Evolutionary conservation across 2,329 filamentous ascomycete genomes (phyloP).

Genomic region (Fusarium denticulatum): DNA sequence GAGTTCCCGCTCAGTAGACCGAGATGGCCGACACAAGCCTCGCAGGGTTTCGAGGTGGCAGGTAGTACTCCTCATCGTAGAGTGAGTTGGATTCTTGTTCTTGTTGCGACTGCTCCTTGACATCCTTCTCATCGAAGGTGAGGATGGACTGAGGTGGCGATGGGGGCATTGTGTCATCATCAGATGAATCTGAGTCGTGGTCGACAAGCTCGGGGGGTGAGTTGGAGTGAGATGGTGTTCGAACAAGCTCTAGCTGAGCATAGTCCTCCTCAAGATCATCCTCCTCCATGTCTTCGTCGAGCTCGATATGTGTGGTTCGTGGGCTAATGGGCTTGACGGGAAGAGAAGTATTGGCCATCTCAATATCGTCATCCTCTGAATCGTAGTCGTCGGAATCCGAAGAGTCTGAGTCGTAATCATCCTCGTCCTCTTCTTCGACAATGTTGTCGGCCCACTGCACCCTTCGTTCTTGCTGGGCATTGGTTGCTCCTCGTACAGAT

Average conservation of each 20-base stretch:
- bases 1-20: conserved; percentile 58
- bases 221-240: conserved; percentile 72
- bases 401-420: conserved; percentile 73
- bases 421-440: conserved; percentile 77
- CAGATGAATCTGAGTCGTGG: conserved; percentile 75
- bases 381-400: conserved; percentile 62
- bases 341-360: conserved; percentile 61
- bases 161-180: conserved; percentile 81
- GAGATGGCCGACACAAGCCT: conserved; percentile 65
- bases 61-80: conserved; percentile 65
- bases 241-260: conserved; percentile 72
- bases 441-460: conserved; percentile 88
- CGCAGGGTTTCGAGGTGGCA: conserved; percentile 61
- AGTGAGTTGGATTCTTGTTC: conserved; percentile 53
- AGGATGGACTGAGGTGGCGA: conserved; percentile 70
- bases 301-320: conserved; percentile 49
- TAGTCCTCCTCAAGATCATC: conserved; percentile 72
- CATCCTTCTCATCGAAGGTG: conserved; percentile 68
- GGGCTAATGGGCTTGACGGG: conserved; percentile 54
- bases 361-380: conserved; percentile 66
- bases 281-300: conserved; percentile 58
- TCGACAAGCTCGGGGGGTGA: conserved; percentile 76
- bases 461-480: conserved; percentile 69
- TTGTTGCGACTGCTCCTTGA: conserved; percentile 54
- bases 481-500: conserved; percentile 80